A percentile compares a stretch with the other conserved stretches of the same genome.
phyloP scores from a whole-genome alignment of 345 rosid species.

The Brassica incana region DNA sequence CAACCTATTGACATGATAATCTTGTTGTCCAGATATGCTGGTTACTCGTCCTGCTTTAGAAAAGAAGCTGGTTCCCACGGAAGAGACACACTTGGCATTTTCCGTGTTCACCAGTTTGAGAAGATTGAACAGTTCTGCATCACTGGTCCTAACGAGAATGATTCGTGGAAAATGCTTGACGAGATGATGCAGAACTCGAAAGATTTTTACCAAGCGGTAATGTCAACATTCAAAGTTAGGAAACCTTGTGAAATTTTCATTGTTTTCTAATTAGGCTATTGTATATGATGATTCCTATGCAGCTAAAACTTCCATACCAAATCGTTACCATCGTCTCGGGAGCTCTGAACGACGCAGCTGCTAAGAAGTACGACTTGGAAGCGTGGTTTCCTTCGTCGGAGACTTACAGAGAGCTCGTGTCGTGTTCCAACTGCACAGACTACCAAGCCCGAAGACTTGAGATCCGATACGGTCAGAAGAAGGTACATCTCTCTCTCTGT shows the following conservation, averaged over 20 bases:
- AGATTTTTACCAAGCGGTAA: slow-evolving; percentile 76
- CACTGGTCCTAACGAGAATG: slow-evolving; percentile 79
- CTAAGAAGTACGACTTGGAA: slow-evolving; percentile 91
- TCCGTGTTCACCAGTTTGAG: slow-evolving; percentile 98
- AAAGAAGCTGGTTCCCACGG: slow-evolving; percentile 99
- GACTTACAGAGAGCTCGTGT: slow-evolving; percentile 84
- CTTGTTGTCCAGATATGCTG: slow-evolving; percentile 70
- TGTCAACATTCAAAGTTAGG: neutral
- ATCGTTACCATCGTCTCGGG: slow-evolving; percentile 88
- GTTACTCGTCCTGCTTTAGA: slow-evolving; percentile 90
- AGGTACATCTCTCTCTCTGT: slow-evolving; percentile 46
- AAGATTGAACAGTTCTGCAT: slow-evolving; percentile 94
- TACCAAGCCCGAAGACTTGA: slow-evolving; percentile 87
- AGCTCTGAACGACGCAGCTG: slow-evolving; percentile 89
- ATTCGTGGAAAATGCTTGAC: slow-evolving; percentile 90
- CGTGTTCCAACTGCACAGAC: slow-evolving; percentile 91
- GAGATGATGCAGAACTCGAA: slow-evolving; percentile 95
- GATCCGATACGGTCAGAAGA: slow-evolving; percentile 92
- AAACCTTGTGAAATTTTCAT: neutral
- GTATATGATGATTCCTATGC: slow-evolving; percentile 35
- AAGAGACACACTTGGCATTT: slow-evolving; percentile 92
- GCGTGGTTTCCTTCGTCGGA: slow-evolving; percentile 92
- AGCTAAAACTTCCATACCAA: slow-evolving; percentile 86
- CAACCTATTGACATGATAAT: neutral
- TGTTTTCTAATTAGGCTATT: neutral